These are phyloP conservation scores for Asterionellopsis glacialis DNA, from an alignment of 108 stramenopile genomes.

Conservation along the genomic window DNA sequence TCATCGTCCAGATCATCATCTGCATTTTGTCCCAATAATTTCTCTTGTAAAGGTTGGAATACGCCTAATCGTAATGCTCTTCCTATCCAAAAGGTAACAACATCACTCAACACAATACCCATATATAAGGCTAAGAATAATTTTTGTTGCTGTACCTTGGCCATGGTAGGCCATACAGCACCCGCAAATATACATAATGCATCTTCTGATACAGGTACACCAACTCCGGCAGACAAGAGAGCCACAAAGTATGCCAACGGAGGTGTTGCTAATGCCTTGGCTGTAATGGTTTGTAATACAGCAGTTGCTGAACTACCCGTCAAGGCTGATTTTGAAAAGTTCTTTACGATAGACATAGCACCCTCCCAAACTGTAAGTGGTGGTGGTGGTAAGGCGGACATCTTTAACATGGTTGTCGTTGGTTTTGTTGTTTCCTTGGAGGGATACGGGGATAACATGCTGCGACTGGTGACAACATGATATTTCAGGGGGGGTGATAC, in stretches of 20 bases:
- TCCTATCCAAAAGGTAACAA: slow-evolving; percentile 6
- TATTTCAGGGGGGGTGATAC: no score
- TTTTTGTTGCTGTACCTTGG: slow-evolving; percentile 5
- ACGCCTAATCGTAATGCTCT: slow-evolving; percentile 26
- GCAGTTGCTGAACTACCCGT: background rate
- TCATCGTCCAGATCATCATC: slow-evolving; percentile 12
- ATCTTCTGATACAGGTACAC: slow-evolving; percentile 18
- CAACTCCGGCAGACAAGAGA: slow-evolving; percentile 7
- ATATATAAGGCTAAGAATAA: slow-evolving; percentile 27
- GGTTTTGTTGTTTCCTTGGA: background rate
- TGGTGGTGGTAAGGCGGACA: background rate
- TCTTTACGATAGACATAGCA: background rate
- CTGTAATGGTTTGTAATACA: slow-evolving; percentile 5
- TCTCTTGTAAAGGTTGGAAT: slow-evolving; percentile 17
- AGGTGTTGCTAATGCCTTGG: slow-evolving; percentile 5
- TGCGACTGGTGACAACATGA: no score
- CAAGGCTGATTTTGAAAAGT: slow-evolving; percentile 8
- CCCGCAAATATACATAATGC: slow-evolving; percentile 19
- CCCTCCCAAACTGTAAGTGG: background rate
- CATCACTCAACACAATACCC: slow-evolving; percentile 7
- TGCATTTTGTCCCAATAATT: slow-evolving; percentile 10
- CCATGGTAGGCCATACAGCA: slow-evolving; percentile 4
- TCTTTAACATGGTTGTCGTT: background rate
- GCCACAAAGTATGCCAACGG: slow-evolving; percentile 10
- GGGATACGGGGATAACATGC: no score